Base-by-base conservation (phyloP, 441 rosid genomes). In the Gossypium trilobum region DNA sequence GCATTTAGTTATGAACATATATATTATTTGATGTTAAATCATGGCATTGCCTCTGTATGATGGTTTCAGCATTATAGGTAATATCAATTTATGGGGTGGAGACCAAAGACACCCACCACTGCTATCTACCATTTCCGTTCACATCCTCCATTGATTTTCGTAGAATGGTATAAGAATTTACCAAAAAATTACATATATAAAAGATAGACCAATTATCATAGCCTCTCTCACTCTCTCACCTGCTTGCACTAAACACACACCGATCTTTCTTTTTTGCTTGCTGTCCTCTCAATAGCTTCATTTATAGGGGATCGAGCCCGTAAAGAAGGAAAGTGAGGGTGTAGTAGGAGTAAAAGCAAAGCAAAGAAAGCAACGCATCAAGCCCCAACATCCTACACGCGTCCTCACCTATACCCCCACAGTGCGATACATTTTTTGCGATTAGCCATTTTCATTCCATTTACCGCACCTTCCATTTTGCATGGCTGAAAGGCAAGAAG, bases 301-400 rank as follows among this genome's bases (percentile, higher is more conserved):
- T 73, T 73, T 80, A 75, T 84, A 7, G 87, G 77, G 25, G 14
- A 7, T 70, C 60, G 85, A 62, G 85, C 85, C 82, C 5, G 44
- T 20, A 60, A 72, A 75, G 39, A 70, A 14, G 46, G 57, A 60
- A 48, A 55, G 39, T 7, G 9, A 33, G 31, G 5, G 31, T 27
- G 31, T 27, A 16, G 54, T 1, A 70, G 73, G 1, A 31, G 5
- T 17, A 11, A 56, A 62, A 58, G 57, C 22, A 46, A 20, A 61
- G 52, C 59, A 9, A 62, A 20, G 79, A 80, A 77, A 80, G 14
- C 74, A 78, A 80, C 81, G 0, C 8, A 31, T 74, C 77, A 73
- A 44, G 51, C 65, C 8, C 42, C 42, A 46, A 58, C 58, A 11
- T 22, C 44, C 14, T 75, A 27, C 79, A 67, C 77, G 70, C 64